Evolutionary conservation across 352 stramenopile species (phyloP).

Genomic region (Globisporangium nodosum): DNA sequence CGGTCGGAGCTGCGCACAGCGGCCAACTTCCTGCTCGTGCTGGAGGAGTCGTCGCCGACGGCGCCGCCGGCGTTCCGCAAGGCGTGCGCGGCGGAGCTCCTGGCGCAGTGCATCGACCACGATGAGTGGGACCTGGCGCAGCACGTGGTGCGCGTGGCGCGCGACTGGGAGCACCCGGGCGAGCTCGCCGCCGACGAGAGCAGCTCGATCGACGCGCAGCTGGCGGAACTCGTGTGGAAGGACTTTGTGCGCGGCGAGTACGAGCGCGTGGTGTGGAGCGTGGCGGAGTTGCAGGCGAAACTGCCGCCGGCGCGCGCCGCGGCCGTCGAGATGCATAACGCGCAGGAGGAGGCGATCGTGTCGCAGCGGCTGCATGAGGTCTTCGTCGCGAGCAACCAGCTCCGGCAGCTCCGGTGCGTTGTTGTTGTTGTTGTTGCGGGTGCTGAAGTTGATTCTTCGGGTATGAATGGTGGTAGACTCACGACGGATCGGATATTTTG

Average conservation of each 20-base stretch:
- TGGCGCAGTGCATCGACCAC: slow-evolving; percentile 69
- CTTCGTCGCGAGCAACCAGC: slow-evolving; percentile 41
- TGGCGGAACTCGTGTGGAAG: slow-evolving; percentile 44
- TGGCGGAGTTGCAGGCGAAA: slow-evolving; percentile 60
- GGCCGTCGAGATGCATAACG: slow-evolving; percentile 18
- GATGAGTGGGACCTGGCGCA: slow-evolving; percentile 68
- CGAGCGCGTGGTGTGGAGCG: slow-evolving; percentile 56
- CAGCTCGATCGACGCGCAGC: slow-evolving; percentile 50
- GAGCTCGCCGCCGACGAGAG: slow-evolving; percentile 9
- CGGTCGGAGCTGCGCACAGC: slow-evolving; percentile 70
- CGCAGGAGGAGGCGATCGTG: slow-evolving; percentile 20
- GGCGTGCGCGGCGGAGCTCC: slow-evolving; percentile 51
- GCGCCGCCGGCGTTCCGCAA: slow-evolving; percentile 32
- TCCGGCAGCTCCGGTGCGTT: slow-evolving; percentile 31
- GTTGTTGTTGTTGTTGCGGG: background rate
- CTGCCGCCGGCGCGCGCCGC: slow-evolving; percentile 27
- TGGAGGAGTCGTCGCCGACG: slow-evolving; percentile 56
- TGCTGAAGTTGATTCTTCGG: background rate
- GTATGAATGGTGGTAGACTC: background rate
- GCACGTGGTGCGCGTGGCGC: slow-evolving; percentile 74
- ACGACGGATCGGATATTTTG: background rate
- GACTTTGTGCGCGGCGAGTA: slow-evolving; percentile 56
- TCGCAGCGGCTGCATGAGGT: slow-evolving; percentile 27
- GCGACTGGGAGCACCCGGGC: slow-evolving; percentile 59
- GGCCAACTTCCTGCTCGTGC: slow-evolving; percentile 77